A percentile compares a stretch with the other conserved stretches of the same genome.
phyloP scores from a whole-genome alignment of 805 yeast genomes.

The Wickerhamiella slavikovae region DNA sequence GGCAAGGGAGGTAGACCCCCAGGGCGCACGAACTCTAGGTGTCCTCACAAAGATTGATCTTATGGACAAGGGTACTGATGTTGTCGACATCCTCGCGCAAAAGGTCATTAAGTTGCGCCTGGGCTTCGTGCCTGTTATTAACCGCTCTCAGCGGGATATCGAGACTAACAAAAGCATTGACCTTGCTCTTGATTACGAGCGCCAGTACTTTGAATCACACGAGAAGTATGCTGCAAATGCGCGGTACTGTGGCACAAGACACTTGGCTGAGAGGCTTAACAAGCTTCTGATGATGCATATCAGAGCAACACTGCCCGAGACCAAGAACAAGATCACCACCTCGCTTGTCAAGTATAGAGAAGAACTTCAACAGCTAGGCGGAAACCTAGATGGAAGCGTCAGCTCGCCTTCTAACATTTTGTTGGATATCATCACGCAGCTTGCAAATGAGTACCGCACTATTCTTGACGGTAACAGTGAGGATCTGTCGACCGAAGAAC shows the following conservation, averaged over 20 bases:
- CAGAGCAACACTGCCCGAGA: conserved; percentile 74
- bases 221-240: conserved; percentile 79
- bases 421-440: conserved; percentile 78
- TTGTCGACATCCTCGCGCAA: conserved; percentile 84
- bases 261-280: conserved; percentile 79
- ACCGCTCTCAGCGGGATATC: conserved; percentile 94
- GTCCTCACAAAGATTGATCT: conserved; percentile 90
- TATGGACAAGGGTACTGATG: conserved; percentile 97
- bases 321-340: conserved; percentile 72
- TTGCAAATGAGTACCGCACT: conserved; percentile 78
- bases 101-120: conserved; percentile 86
- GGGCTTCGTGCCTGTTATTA: conserved; percentile 93
- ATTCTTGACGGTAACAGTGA: conserved; percentile 85
- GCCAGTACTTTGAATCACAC: conserved; percentile 64
- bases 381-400: conserved; percentile 45
- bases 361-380: conserved; percentile 63
- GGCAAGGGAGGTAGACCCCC: conserved; percentile 96
- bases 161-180: conserved; percentile 71
- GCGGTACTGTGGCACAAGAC: conserved; percentile 92
- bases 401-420: conserved; percentile 60
- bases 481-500: conserved; percentile 73
- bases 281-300: conserved; percentile 81
- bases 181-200: conserved; percentile 71
- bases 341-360: conserved; percentile 68
- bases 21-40: conserved; percentile 86